Base-by-base conservation (phyloP, 1,284 basidiomycete genomes). In the Mrakiaceae sp. region DNA sequence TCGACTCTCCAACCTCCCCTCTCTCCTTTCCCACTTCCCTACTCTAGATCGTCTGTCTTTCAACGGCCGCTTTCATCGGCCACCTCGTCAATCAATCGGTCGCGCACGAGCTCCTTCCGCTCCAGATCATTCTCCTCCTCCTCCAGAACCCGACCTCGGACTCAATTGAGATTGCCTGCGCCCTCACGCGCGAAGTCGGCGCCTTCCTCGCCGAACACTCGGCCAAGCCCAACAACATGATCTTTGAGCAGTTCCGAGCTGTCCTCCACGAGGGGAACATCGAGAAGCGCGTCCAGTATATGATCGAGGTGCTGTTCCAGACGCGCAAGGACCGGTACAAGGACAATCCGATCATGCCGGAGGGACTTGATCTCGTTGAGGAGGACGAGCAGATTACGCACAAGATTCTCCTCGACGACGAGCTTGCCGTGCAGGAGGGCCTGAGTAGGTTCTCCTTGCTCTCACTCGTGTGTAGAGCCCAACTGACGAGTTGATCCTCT, bases 291-390 rank as follows among this genome's bases (percentile, higher is more conserved):
- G 92, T 97, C 42, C 95, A 98, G 74, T 99, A 97, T 78, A 98
- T 98, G 96, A 93, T 99, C 72, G 96, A 98, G 77, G 95, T 98
- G 4, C 81, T 96, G 62, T 96, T 97, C 88, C 93, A 96, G 76
- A 90, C 97, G 9, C 83, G 95, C 69, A 95, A 96, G 78, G 96
- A 99, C 80, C 92, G 90, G 76, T 98, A 91, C 82, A 97, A 97
- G 80, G 95, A 98, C 75, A 97, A 99, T 74, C 94, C 93, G 27
- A 84, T 90, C 68, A 78, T 98, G 56, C 87, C 90, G 1, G 93
- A 98, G 72, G 92, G 92, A 0, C 76, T 99, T 72, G 96, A 99
- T 74, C 78, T 99, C 46, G 96, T 99, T 0, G 92, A 98, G 71
- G 95, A 98, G 73, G 95, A 98, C 43, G 93, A 96, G 71, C 93